Evolutionary conservation across 495 filamentous ascomycete genomes (phyloP).

Genomic region (Cairneyella variabilis): DNA sequence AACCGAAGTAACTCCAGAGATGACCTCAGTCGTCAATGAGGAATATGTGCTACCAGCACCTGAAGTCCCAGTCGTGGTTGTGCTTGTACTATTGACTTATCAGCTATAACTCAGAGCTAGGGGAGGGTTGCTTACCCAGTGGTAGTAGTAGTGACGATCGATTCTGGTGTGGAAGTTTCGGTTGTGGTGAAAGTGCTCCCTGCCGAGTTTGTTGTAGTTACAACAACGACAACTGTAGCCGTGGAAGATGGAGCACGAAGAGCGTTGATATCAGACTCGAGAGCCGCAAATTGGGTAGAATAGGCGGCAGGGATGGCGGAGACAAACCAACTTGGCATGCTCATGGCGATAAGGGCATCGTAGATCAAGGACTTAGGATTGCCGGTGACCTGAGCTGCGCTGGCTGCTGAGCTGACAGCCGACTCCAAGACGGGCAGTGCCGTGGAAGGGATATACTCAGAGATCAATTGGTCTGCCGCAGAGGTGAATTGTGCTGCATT

Average conservation of each 20-base stretch:
- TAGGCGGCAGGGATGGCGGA: conserved; percentile 16
- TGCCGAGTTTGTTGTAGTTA: conserved; percentile 7
- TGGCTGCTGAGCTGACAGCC: conserved; percentile 13
- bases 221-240: neutral
- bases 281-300: conserved; percentile 11
- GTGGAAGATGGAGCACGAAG: neutral
- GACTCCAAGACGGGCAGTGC: conserved; percentile 6
- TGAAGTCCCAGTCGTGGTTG: neutral
- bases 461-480: conserved; percentile 21
- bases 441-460: conserved; percentile 16
- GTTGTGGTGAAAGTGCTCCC: conserved; percentile 10
- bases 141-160: neutral
- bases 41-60: neutral
- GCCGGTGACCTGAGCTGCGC: conserved; percentile 12
- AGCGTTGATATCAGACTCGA: conserved; percentile 6
- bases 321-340: conserved; percentile 18
- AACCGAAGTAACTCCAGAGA: conserved; percentile 12
- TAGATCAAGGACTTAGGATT: conserved; percentile 13
- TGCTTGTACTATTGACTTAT: neutral
- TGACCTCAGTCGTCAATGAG: conserved; percentile 4
- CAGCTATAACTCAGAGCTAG: neutral
- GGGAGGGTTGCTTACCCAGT: neutral
- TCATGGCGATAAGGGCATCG: conserved; percentile 5
- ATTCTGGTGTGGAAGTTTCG: neutral
- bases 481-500: conserved; percentile 12